Evolutionary conservation across 2,329 filamentous ascomycete species (phyloP).

Genomic region (Chalaropsis ovoidea): DNA sequence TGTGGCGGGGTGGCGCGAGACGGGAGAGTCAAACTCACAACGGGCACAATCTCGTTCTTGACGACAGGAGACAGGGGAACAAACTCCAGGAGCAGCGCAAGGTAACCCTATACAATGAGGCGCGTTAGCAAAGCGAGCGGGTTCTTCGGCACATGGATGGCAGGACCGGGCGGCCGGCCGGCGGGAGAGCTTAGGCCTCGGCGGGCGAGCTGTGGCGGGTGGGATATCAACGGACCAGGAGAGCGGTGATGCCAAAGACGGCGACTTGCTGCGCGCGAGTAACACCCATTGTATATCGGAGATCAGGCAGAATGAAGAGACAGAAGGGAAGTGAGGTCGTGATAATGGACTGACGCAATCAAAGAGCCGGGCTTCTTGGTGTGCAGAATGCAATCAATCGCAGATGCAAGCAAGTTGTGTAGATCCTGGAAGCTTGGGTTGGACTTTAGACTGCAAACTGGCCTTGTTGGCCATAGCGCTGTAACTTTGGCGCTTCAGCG

Average conservation of each 20-base stretch:
- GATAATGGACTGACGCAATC: not conserved
- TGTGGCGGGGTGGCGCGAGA: conserved; percentile 18
- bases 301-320: not conserved
- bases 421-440: conserved; percentile 2
- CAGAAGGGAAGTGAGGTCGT: not conserved
- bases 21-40: conserved; percentile 50
- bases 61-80: conserved; percentile 68
- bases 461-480: conserved; percentile 5
- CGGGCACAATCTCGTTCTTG: conserved; percentile 76
- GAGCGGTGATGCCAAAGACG: conserved; percentile 69
- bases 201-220: not conserved
- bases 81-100: conserved; percentile 73
- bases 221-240: conserved; percentile 54
- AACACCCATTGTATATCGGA: conserved; percentile 48
- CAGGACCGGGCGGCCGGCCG: not conserved
- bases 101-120: conserved; percentile 66
- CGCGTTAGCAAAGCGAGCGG: conserved; percentile 26
- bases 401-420: not conserved
- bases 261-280: conserved; percentile 90
- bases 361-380: not conserved
- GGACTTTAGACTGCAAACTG: conserved; percentile 6
- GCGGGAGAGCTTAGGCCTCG: not conserved
- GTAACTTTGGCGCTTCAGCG: not conserved
- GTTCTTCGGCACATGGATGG: too few relatives aligned
- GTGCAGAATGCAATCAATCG: not conserved